Percentiles rank a stretch among this genome's conserved stretches.
These are phyloP conservation scores for Endothia cerciana DNA, from an alignment of 2,329 filamentous ascomycete species.

Conservation along the genomic window DNA sequence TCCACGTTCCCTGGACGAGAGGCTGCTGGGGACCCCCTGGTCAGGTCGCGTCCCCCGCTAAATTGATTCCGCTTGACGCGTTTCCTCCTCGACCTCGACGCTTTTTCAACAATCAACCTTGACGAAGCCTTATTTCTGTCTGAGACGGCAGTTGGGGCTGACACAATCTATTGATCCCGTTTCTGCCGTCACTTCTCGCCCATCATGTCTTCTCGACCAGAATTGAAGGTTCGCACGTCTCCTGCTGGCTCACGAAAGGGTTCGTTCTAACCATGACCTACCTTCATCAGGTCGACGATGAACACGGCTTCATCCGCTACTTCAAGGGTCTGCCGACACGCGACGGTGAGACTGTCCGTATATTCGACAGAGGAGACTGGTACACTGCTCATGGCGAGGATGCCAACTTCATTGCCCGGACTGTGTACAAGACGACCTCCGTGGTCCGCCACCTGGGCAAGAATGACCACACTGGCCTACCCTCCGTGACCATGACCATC, in stretches of 20 bases:
- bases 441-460: constrained; percentile 89
- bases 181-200: constrained; percentile 3
- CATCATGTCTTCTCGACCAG: constrained; percentile 72
- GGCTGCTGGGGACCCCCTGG: neutral
- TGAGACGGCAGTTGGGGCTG: constrained; percentile 5
- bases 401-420: constrained; percentile 81
- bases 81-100: constrained; percentile 4
- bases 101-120: neutral
- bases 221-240: constrained; percentile 62
- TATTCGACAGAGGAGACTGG: constrained; percentile 94
- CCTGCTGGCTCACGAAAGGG: constrained; percentile 11
- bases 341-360: constrained; percentile 76
- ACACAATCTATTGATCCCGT: neutral
- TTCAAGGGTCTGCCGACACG: constrained; percentile 82
- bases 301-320: constrained; percentile 94
- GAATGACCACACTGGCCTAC: constrained; percentile 79
- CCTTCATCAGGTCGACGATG: constrained; percentile 82
- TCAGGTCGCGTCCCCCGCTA: constrained; percentile 16
- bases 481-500: constrained; percentile 92
- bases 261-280: constrained; percentile 25
- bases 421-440: constrained; percentile 96
- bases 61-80: constrained; percentile 17
- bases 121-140: neutral
- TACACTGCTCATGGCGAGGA: constrained; percentile 92
- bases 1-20: neutral